A percentile compares a stretch with the other conserved stretches of the same genome.
Conservation (phyloP, 768 basidiomycete genomes). For the Suillus plorans region DNA sequence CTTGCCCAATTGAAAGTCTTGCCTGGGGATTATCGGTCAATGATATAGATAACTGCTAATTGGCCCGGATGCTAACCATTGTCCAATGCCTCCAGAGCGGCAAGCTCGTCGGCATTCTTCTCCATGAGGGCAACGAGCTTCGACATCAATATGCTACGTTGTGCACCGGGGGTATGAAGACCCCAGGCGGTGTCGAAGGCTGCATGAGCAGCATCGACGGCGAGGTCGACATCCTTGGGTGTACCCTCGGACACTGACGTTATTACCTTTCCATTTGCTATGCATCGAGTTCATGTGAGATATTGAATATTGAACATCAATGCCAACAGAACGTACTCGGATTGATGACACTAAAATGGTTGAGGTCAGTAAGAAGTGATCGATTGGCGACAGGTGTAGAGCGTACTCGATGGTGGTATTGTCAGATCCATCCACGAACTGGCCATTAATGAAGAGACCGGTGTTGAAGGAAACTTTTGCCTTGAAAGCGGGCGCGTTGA, state of each 20-base stretch:
- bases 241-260: conserved; percentile 60
- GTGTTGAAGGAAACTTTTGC: conserved; percentile 56
- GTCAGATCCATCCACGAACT: conserved; percentile 61
- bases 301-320: conserved; percentile 10
- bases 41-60: not conserved
- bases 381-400: not conserved
- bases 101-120: conserved; percentile 57
- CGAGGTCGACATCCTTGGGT: conserved; percentile 70
- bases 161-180: conserved; percentile 49
- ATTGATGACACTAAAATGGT: conserved; percentile 51
- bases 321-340: conserved; percentile 37
- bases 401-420: conserved; percentile 70
- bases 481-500: conserved; percentile 56
- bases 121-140: conserved; percentile 70
- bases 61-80: conserved; percentile 40
- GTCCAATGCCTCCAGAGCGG: conserved; percentile 74
- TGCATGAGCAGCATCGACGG: conserved; percentile 66
- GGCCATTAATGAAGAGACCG: conserved; percentile 70
- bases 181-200: conserved; percentile 70
- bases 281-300: conserved; percentile 14
- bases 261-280: conserved; percentile 65
- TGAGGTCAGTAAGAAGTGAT: not conserved
- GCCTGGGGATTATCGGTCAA: conserved; percentile 30
- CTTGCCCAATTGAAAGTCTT: conserved; percentile 56
- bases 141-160: conserved; percentile 54